Conservation (phyloP, 176 grass and related monocot genomes). For the Rhynchospora pubera region DNA sequence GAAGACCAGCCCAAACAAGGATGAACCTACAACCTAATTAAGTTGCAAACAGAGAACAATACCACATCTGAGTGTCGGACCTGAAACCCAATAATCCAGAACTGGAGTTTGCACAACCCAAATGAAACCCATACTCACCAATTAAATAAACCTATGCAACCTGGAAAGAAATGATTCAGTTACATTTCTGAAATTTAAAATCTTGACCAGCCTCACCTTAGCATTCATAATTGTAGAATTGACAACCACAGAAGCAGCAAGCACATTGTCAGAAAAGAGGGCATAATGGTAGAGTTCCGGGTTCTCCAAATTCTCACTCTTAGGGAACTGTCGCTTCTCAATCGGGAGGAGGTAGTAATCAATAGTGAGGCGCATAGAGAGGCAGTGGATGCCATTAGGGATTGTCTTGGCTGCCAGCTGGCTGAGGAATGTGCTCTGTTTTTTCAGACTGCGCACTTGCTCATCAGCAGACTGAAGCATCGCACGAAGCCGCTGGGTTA, state of each 20-base stretch:
- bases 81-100: neutral
- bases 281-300: constrained; percentile 88
- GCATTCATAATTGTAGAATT: constrained; percentile 99
- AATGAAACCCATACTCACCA: neutral
- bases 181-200: neutral
- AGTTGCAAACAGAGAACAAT: neutral
- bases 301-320: constrained; percentile 83
- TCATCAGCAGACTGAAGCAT: constrained; percentile 98
- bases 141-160: neutral
- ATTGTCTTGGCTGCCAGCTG: constrained; percentile 98
- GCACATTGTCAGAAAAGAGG: constrained; percentile 95
- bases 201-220: constrained; percentile 40
- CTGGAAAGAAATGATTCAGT: neutral
- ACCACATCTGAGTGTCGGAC: neutral
- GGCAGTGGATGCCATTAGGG: constrained; percentile 95
- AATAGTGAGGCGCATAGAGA: constrained; percentile 87
- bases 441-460: constrained; percentile 93
- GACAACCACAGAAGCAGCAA: constrained; percentile 93
- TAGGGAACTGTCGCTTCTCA: constrained; percentile 63
- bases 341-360: constrained; percentile 85
- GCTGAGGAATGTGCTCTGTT: constrained; percentile 92
- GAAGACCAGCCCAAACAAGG: neutral
- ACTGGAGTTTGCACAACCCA: neutral
- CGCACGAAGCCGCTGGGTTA: constrained; percentile 72
- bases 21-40: neutral